Conservation (phyloP, 177 flowering plant species). For the Vitis hybrid region DNA sequence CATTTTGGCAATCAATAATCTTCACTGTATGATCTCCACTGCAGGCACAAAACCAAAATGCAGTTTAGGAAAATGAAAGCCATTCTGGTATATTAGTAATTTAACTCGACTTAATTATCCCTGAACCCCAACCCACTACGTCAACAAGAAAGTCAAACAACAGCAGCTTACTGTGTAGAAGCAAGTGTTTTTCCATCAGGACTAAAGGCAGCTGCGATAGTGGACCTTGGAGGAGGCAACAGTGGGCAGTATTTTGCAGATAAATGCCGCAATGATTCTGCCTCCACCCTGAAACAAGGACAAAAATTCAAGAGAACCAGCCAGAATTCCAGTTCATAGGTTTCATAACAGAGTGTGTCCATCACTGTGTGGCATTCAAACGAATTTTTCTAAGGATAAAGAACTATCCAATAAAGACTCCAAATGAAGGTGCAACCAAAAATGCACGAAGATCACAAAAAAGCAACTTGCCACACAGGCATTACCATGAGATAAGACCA, state of each 20-base stretch:
- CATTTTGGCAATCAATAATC: slow-evolving; percentile 86
- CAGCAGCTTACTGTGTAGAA: slow-evolving; percentile 82
- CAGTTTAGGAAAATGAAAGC: neutral
- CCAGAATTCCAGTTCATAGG: neutral
- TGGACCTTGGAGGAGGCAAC: slow-evolving; percentile 94
- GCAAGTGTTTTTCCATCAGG: slow-evolving; percentile 93
- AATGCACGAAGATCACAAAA: no score
- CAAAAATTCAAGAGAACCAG: neutral
- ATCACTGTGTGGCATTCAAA: no score
- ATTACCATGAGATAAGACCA: slow-evolving; percentile 79
- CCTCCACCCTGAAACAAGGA: slow-evolving; percentile 69
- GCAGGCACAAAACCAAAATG: slow-evolving; percentile 19
- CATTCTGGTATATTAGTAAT: no score
- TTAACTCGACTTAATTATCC: no score
- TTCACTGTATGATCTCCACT: slow-evolving; percentile 99
- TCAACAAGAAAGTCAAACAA: neutral
- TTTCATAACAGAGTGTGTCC: no score
- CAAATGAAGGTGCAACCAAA: neutral
- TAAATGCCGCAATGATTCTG: slow-evolving; percentile 76
- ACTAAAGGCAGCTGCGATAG: slow-evolving; percentile 98
- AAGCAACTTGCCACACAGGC: neutral
- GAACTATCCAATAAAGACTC: neutral
- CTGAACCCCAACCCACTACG: neutral
- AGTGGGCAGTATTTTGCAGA: slow-evolving; percentile 88
- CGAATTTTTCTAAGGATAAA: no score